Conservation (phyloP, 345 rosid species). For the Citrus maxima region DNA sequence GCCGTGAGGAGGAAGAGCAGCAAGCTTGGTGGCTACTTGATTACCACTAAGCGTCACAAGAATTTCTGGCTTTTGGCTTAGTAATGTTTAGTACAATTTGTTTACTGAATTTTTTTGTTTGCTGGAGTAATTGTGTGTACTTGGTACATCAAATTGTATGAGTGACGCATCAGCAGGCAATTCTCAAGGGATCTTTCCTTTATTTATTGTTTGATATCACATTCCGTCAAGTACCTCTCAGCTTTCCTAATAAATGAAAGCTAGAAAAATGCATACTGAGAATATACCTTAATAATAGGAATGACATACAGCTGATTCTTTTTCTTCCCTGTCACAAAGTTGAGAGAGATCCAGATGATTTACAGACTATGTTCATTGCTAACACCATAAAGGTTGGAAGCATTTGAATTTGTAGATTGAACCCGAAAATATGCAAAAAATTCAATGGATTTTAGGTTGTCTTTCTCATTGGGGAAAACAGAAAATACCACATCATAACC, state of each 20-base stretch:
- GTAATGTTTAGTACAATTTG: background rate
- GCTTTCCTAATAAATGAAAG: background rate
- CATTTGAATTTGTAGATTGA: too few species aligned
- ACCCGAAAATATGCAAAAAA: too few species aligned
- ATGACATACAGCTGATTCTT: background rate
- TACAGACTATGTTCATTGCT: background rate
- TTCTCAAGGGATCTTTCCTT: too few species aligned
- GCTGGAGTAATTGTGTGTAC: background rate
- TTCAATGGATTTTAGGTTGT: too few species aligned
- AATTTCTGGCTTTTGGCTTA: slow-evolving; percentile 94
- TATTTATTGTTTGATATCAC: background rate
- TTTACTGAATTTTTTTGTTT: too few species aligned
- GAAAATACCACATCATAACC: too few species aligned
- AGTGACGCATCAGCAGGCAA: too few species aligned
- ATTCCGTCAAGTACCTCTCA: background rate
- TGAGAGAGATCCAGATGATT: background rate
- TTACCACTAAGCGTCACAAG: slow-evolving; percentile 87
- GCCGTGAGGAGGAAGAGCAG: slow-evolving; percentile 79
- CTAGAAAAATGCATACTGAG: background rate
- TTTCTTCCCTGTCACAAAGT: background rate
- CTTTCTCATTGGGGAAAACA: too few species aligned
- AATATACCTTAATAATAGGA: too few species aligned
- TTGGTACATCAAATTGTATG: background rate
- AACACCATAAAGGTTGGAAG: background rate
- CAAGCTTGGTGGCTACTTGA: slow-evolving; percentile 78